Percentiles rank a stretch among this genome's conserved stretches.
Evolutionary conservation across 352 stramenopile species (phyloP).

Genomic region (Globisporangium irregulare): DNA sequence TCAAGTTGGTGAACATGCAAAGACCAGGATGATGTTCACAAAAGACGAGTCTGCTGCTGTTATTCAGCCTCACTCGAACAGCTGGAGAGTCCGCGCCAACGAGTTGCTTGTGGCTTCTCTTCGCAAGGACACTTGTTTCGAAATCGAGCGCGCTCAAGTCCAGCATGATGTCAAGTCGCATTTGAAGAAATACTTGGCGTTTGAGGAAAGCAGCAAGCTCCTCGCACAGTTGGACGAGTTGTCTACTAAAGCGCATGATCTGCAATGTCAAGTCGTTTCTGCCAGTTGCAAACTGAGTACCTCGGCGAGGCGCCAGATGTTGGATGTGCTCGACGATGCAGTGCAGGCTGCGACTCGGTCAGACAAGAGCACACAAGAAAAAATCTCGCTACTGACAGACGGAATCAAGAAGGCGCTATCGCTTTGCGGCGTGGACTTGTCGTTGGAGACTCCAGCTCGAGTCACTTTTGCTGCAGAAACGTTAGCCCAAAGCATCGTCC

Average conservation of each 20-base stretch:
- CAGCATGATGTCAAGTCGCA: conserved; percentile 25
- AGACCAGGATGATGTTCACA: background rate
- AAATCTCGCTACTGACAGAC: background rate
- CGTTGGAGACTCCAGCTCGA: background rate
- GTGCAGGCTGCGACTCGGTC: conserved; percentile 7
- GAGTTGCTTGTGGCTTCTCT: conserved; percentile 33
- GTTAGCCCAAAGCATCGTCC: background rate
- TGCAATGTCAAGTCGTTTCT: conserved; percentile 37
- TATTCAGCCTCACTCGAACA: conserved; percentile 10
- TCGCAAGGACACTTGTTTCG: conserved; percentile 21
- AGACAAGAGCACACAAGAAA: conserved; percentile 6
- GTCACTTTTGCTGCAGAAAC: background rate
- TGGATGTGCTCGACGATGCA: conserved; percentile 26
- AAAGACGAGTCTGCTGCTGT: background rate
- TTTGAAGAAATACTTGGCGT: conserved; percentile 23
- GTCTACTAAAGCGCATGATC: conserved; percentile 26
- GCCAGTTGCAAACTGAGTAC: conserved; percentile 19
- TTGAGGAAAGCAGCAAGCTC: conserved; percentile 22
- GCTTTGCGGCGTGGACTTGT: conserved; percentile 1
- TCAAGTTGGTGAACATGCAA: background rate
- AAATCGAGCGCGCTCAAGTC: conserved; percentile 19
- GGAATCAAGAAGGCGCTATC: conserved; percentile 12
- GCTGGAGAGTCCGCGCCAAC: conserved; percentile 29
- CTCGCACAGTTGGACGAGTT: conserved; percentile 24
- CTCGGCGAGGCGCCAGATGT: conserved; percentile 23